phyloP scores from a whole-genome alignment of 495 filamentous ascomycete species.

The Penicillium angulare region DNA sequence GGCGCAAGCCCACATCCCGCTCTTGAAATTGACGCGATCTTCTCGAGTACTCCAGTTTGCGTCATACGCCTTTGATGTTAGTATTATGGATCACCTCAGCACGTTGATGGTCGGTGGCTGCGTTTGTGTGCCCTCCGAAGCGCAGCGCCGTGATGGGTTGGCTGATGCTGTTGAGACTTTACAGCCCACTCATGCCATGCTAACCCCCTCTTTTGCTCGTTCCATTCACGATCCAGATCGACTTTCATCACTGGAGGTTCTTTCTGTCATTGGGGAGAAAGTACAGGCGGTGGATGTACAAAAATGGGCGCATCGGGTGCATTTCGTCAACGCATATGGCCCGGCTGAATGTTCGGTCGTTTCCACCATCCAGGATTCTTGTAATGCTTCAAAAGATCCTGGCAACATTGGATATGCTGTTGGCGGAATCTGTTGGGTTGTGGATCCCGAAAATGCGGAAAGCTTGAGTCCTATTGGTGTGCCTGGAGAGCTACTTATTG shows the following conservation, averaged over 20 bases:
- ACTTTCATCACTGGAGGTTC: no score
- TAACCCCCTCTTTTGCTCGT: not conserved
- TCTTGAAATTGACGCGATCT: not conserved
- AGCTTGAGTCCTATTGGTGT: slow-evolving; percentile 30
- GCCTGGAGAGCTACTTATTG: slow-evolving; percentile 29
- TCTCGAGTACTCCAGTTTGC: slow-evolving; percentile 56
- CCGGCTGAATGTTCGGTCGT: slow-evolving; percentile 31
- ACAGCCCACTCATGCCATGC: not conserved
- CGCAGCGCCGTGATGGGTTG: slow-evolving; percentile 9
- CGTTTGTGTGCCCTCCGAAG: slow-evolving; percentile 37
- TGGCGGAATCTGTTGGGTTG: slow-evolving; percentile 30
- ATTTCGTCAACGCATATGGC: slow-evolving; percentile 30
- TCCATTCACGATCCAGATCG: no score
- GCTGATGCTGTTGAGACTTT: not conserved
- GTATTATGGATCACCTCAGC: slow-evolving; percentile 13
- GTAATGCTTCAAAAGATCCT: slow-evolving; percentile 1
- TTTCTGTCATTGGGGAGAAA: no score
- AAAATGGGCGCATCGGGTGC: slow-evolving; percentile 18
- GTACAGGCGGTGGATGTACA: slow-evolving; percentile 7
- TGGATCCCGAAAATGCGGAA: slow-evolving; percentile 24
- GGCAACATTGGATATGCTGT: slow-evolving; percentile 26
- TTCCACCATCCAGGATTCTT: slow-evolving; percentile 12
- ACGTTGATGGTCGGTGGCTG: slow-evolving; percentile 24
- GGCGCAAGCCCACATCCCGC: not conserved
- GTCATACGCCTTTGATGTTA: slow-evolving; percentile 54